These are phyloP conservation scores for Papiliotrema nemorosa DNA, from an alignment of 1,284 basidiomycete species.

Conservation along the genomic window DNA sequence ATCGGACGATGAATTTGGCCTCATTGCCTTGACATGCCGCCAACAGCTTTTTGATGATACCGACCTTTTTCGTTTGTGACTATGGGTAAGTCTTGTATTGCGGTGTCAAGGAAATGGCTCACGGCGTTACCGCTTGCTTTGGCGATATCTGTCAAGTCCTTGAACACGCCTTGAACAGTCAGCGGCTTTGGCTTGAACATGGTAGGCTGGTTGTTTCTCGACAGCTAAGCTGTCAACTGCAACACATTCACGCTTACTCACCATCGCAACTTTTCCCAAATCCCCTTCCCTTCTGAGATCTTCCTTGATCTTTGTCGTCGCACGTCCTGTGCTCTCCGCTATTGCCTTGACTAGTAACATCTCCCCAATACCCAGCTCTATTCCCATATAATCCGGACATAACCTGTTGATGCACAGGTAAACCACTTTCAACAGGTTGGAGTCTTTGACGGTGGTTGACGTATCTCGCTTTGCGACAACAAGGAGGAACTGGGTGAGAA, in stretches of 20 bases:
- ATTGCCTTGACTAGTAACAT: slow-evolving; percentile 93
- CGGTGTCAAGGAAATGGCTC: slow-evolving; percentile 13
- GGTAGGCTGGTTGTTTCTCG: slow-evolving; percentile 89
- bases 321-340: slow-evolving; percentile 87
- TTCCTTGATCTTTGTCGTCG: slow-evolving; percentile 74
- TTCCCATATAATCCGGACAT: slow-evolving; percentile 91
- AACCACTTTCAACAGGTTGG: slow-evolving; percentile 81
- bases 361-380: slow-evolving; percentile 96
- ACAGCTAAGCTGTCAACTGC: slow-evolving; percentile 58
- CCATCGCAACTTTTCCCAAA: slow-evolving; percentile 91
- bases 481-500: slow-evolving; percentile 82
- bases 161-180: slow-evolving; percentile 84
- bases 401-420: slow-evolving; percentile 98
- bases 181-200: slow-evolving; percentile 91
- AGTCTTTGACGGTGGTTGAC: slow-evolving; percentile 33
- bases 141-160: slow-evolving; percentile 80
- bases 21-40: slow-evolving; percentile 79
- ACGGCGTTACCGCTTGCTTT: slow-evolving; percentile 77
- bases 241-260: slow-evolving; percentile 39
- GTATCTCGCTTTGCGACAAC: slow-evolving; percentile 71
- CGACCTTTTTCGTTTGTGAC: slow-evolving; percentile 94
- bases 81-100: slow-evolving; percentile 29
- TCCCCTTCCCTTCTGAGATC: slow-evolving; percentile 94
- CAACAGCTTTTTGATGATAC: slow-evolving; percentile 89
- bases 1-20: slow-evolving; percentile 94